These are phyloP conservation scores for Cystoisospora suis DNA, from an alignment of 169 alveolate species.

Conservation along the genomic window DNA sequence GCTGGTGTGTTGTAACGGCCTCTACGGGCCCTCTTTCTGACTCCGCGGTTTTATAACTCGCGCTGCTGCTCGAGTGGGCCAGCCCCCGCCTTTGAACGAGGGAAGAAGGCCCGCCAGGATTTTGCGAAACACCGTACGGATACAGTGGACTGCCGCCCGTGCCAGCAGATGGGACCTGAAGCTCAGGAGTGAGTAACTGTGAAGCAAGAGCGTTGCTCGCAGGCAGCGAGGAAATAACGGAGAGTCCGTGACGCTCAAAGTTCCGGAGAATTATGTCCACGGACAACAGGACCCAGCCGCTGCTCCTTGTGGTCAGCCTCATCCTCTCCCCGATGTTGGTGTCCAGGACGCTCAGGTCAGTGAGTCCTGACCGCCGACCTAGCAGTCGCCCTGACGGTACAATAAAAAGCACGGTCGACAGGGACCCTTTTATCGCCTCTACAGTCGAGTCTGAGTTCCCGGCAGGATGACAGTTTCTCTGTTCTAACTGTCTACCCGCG, in stretches of 20 bases:
- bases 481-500: too few species aligned
- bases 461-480: too few species aligned
- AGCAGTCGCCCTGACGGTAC: slow-evolving; percentile 10
- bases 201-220: not conserved
- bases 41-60: too few species aligned
- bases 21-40: too few species aligned
- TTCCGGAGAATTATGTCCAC: not conserved
- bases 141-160: too few species aligned
- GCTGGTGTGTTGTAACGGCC: too few species aligned
- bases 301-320: slow-evolving; percentile 26
- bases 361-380: not conserved
- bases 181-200: not conserved
- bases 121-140: too few species aligned
- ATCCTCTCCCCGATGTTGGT: not conserved
- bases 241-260: slow-evolving; percentile 18
- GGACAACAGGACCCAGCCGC: not conserved
- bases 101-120: too few species aligned
- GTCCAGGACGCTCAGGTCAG: not conserved
- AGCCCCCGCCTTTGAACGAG: too few species aligned
- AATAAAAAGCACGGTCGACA: not conserved
- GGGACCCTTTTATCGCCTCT: not conserved
- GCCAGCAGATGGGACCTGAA: too few species aligned
- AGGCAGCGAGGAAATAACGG: not conserved
- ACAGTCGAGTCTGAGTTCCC: too few species aligned
- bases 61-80: too few species aligned